Evolutionary conservation across 2,329 filamentous ascomycete species (phyloP).

Genomic region (Ophiostoma australiae): DNA sequence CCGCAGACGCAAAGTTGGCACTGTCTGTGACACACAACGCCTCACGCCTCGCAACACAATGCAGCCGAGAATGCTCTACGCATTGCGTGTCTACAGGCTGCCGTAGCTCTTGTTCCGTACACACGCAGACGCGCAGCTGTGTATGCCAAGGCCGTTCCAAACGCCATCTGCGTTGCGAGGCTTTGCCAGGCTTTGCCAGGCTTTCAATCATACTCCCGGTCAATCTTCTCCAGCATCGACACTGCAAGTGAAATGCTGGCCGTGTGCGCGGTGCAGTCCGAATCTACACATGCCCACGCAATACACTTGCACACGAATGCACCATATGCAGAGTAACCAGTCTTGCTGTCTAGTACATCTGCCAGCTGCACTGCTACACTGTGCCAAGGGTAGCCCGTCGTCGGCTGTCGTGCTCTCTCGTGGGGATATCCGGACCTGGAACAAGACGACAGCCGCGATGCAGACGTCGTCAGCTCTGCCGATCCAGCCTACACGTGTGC

Average conservation of each 20-base stretch:
- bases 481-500: background rate
- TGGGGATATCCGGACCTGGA: slow-evolving; percentile 8
- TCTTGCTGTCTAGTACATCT: background rate
- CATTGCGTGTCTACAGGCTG: background rate
- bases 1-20: background rate
- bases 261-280: no score
- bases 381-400: background rate
- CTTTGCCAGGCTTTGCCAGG: no score
- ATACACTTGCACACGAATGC: background rate
- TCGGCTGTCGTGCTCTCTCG: background rate
- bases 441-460: slow-evolving; percentile 4
- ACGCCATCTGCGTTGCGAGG: background rate
- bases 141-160: background rate
- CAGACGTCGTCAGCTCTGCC: slow-evolving; percentile 12
- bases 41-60: background rate
- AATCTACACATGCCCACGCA: background rate
- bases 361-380: background rate
- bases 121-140: no score
- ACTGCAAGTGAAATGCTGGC: no score
- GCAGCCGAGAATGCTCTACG: no score
- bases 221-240: background rate
- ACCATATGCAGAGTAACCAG: background rate
- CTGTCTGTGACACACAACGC: background rate
- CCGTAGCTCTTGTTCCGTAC: background rate
- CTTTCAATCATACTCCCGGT: no score